These are phyloP conservation scores for Cokeromyces recurvatus DNA, from an alignment of 371 early-diverging fungal genomes.

Conservation along the genomic window DNA sequence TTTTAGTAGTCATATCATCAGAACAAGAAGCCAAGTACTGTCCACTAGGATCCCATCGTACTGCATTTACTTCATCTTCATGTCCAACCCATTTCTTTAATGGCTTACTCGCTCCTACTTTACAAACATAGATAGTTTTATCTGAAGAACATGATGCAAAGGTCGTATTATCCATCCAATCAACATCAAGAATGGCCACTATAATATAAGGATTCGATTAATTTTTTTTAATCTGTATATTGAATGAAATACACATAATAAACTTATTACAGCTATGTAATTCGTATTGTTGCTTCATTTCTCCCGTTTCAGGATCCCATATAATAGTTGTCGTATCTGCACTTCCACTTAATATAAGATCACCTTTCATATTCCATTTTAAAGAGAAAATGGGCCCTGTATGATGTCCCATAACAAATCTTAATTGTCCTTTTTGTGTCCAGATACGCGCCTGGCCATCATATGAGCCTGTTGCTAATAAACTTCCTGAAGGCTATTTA, in stretches of 20 bases:
- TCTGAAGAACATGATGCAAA: slow-evolving; percentile 93
- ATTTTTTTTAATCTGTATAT: background rate
- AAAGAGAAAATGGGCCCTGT: slow-evolving; percentile 82
- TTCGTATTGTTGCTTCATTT: slow-evolving; percentile 72
- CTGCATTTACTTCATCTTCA: slow-evolving; percentile 82
- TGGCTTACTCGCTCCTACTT: slow-evolving; percentile 62
- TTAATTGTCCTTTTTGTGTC: slow-evolving; percentile 67
- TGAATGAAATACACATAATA: background rate
- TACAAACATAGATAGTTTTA: slow-evolving; percentile 76
- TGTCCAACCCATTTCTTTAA: slow-evolving; percentile 75
- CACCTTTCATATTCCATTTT: slow-evolving; percentile 85
- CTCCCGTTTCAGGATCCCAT: slow-evolving; percentile 83
- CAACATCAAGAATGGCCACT: slow-evolving; percentile 82
- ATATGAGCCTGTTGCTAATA: slow-evolving; percentile 89
- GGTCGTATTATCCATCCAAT: slow-evolving; percentile 88
- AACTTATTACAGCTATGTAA: slow-evolving; percentile 60
- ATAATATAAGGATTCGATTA: too few species aligned
- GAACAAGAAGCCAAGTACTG: slow-evolving; percentile 86
- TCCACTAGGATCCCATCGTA: slow-evolving; percentile 84
- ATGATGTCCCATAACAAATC: slow-evolving; percentile 68
- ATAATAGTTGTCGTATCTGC: slow-evolving; percentile 79
- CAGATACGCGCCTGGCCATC: slow-evolving; percentile 88
- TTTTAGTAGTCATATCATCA: slow-evolving; percentile 87
- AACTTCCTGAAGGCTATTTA: slow-evolving; percentile 69
- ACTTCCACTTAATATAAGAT: slow-evolving; percentile 72